phyloP scores from a whole-genome alignment of 2,329 filamentous ascomycete species.

The Pseudogymnoascus sp. region DNA sequence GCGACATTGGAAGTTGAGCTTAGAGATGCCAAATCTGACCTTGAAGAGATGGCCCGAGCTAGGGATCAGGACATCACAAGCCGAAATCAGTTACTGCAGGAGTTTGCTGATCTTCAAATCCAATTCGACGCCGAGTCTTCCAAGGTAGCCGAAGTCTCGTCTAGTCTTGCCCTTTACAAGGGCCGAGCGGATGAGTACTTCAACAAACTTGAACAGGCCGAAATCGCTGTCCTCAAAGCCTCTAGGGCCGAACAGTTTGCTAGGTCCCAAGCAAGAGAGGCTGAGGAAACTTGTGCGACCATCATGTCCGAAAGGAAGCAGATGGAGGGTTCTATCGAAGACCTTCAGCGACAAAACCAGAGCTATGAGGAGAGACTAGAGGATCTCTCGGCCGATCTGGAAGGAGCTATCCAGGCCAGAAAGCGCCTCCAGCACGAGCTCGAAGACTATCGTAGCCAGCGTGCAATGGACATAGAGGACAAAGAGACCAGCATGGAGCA shows the following conservation, averaged over 20 bases:
- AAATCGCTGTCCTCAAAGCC: constrained; percentile 90
- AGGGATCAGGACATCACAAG: constrained; percentile 83
- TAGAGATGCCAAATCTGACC: constrained; percentile 72
- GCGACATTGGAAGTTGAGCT: constrained; percentile 76
- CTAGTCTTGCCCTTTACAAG: constrained; percentile 84
- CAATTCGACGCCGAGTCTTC: constrained; percentile 83
- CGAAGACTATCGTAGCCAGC: constrained; percentile 91
- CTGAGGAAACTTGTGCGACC: constrained; percentile 81
- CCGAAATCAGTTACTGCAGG: constrained; percentile 79
- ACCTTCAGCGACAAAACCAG: constrained; percentile 82
- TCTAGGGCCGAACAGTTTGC: constrained; percentile 89
- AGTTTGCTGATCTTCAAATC: constrained; percentile 90
- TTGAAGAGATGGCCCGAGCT: constrained; percentile 69
- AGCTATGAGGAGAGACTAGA: constrained; percentile 85
- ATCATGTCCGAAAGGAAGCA: constrained; percentile 89
- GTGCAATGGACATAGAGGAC: constrained; percentile 93
- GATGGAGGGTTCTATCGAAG: constrained; percentile 79
- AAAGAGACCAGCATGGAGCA: constrained; percentile 95
- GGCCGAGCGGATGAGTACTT: constrained; percentile 92
- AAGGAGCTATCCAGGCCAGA: constrained; percentile 78
- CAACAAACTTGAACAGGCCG: constrained; percentile 90
- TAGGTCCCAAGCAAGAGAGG: constrained; percentile 78
- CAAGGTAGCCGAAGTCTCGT: constrained; percentile 72
- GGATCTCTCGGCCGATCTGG: constrained; percentile 82
- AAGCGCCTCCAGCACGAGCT: constrained; percentile 94